Conservation (phyloP, 495 filamentous ascomycete species). For the Rusavskia elegans region DNA sequence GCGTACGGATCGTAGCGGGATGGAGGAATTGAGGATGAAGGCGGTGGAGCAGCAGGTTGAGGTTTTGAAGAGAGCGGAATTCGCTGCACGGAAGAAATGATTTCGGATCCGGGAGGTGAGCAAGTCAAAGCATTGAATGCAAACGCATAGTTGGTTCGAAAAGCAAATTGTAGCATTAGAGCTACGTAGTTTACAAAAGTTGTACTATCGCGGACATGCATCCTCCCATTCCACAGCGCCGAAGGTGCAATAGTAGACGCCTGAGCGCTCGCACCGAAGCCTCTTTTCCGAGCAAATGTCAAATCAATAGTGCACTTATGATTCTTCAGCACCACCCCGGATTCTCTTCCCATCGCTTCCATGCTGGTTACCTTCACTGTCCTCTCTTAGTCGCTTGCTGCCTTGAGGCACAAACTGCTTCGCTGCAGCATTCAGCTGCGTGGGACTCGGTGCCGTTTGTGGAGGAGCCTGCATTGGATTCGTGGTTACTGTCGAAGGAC, state of each 20-base stretch:
- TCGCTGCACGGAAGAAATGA: background rate
- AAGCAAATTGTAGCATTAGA: background rate
- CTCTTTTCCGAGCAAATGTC: background rate
- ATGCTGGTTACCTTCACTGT: slow-evolving; percentile 34
- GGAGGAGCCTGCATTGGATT: slow-evolving; percentile 16
- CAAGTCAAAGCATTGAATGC: no score
- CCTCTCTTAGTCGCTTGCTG: slow-evolving; percentile 50
- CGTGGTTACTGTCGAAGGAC: slow-evolving; percentile 22
- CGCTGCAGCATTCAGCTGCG: slow-evolving; percentile 32
- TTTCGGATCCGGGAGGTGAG: no score
- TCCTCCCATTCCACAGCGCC: background rate
- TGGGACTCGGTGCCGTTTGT: slow-evolving; percentile 14
- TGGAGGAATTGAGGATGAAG: slow-evolving; percentile 36
- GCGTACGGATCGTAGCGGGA: slow-evolving; percentile 37
- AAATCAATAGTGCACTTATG: slow-evolving; percentile 8
- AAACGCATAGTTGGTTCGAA: no score
- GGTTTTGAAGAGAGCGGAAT: slow-evolving; percentile 34
- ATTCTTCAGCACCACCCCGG: slow-evolving; percentile 30
- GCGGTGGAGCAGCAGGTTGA: slow-evolving; percentile 46
- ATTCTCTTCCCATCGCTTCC: slow-evolving; percentile 35
- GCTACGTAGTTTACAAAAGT: background rate
- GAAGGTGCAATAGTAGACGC: background rate
- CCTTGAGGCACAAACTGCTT: slow-evolving; percentile 47
- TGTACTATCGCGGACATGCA: background rate
- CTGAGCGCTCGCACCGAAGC: background rate